These are phyloP conservation scores for Silene coronaria DNA, from an alignment of 179 eudicot genomes.

Conservation along the genomic window DNA sequence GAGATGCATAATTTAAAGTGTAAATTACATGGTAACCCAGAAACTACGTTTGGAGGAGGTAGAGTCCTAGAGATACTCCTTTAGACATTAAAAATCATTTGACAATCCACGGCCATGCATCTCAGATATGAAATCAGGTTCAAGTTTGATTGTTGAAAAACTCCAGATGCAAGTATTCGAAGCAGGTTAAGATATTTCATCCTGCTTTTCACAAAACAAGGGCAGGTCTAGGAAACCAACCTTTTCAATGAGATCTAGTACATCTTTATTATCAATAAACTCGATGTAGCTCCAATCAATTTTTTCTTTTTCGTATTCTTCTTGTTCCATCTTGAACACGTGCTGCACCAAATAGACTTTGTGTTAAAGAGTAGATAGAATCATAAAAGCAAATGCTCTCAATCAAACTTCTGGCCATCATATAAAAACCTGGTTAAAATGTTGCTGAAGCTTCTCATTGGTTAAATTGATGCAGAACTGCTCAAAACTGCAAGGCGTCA, in stretches of 20 bases:
- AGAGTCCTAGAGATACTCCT: neutral
- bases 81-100: neutral
- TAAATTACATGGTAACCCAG: neutral
- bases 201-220: neutral
- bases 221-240: slow-evolving; percentile 33
- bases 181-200: neutral
- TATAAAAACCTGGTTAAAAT: slow-evolving; percentile 73
- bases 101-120: neutral
- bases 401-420: neutral
- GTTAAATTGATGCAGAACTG: slow-evolving; percentile 91
- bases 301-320: slow-evolving; percentile 86
- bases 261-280: slow-evolving; percentile 88
- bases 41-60: neutral
- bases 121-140: neutral
- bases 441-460: slow-evolving; percentile 98
- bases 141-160: neutral
- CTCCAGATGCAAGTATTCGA: no score
- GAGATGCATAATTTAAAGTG: neutral
- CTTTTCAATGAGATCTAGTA: slow-evolving; percentile 93
- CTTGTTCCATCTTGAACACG: slow-evolving; percentile 96
- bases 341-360: slow-evolving; percentile 49
- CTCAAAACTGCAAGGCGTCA: slow-evolving; percentile 68
- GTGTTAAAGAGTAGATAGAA: slow-evolving; percentile 8
- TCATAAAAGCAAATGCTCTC: slow-evolving; percentile 5
- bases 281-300: slow-evolving; percentile 99